phyloP scores from a whole-genome alignment of 2,329 filamentous ascomycete genomes.

The Alternaria incomplexa region DNA sequence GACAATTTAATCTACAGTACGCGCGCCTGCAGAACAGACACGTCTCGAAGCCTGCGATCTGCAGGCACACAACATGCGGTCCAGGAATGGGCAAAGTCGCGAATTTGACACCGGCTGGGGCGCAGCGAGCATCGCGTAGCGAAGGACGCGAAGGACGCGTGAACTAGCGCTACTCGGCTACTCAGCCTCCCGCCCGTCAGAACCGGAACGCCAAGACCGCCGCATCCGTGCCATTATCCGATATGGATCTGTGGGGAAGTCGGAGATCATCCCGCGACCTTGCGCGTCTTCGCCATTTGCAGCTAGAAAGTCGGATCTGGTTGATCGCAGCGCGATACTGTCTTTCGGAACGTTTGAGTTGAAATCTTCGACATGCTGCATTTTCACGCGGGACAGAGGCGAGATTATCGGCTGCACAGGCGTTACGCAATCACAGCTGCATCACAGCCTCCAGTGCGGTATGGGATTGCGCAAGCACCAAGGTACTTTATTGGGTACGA shows the following conservation, averaged over 20 bases:
- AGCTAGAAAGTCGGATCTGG: neutral
- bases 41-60: neutral
- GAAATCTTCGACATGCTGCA: no score
- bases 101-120: neutral
- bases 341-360: no score
- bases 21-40: no score
- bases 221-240: no score
- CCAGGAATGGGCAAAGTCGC: neutral
- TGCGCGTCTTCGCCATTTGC: no score
- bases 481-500: neutral
- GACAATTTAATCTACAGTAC: neutral
- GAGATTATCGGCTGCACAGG: rapidly evolving
- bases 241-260: no score
- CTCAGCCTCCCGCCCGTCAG: neutral
- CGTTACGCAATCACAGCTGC: neutral
- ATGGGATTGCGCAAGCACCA: neutral
- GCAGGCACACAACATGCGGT: neutral
- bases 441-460: neutral
- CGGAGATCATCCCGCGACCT: no score
- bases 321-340: neutral
- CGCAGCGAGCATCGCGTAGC: neutral
- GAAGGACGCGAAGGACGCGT: neutral
- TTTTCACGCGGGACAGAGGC: neutral
- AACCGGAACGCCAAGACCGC: neutral
- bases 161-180: neutral